Percentiles rank a stretch among this genome's conserved stretches.
phyloP scores from a whole-genome alignment of 2,329 filamentous ascomycete species.

The Colletotrichum caudatum region DNA sequence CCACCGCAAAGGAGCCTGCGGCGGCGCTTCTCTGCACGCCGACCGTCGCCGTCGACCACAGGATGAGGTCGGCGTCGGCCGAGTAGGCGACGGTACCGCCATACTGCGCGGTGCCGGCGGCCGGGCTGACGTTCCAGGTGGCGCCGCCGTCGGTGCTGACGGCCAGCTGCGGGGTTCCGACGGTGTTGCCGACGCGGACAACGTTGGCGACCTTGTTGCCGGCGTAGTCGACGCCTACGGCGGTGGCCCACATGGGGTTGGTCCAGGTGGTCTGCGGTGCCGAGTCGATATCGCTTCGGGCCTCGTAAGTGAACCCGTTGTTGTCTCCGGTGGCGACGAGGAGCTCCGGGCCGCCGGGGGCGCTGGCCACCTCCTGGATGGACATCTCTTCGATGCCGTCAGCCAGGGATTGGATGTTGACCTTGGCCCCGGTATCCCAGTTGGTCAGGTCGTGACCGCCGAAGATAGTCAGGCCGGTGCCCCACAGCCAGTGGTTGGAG shows the following conservation, averaged over 20 bases:
- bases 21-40: slow-evolving; percentile 58
- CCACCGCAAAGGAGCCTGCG: slow-evolving; percentile 56
- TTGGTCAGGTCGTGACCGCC: slow-evolving; percentile 66
- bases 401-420: slow-evolving; percentile 64
- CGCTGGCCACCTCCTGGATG: slow-evolving; percentile 62
- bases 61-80: slow-evolving; percentile 62
- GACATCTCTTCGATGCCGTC: slow-evolving; percentile 68
- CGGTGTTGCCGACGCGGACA: slow-evolving; percentile 62
- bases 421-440: slow-evolving; percentile 59
- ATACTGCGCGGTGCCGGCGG: slow-evolving; percentile 56
- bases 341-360: slow-evolving; percentile 63
- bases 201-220: slow-evolving; percentile 60
- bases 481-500: slow-evolving; percentile 71
- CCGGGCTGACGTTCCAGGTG: slow-evolving; percentile 62
- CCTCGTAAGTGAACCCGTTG: slow-evolving; percentile 63
- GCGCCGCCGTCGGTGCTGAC: slow-evolving; percentile 63
- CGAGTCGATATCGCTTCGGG: slow-evolving; percentile 52
- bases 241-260: slow-evolving; percentile 59
- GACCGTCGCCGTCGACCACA: slow-evolving; percentile 59
- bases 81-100: slow-evolving; percentile 63
- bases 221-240: slow-evolving; percentile 62
- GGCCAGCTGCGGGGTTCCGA: slow-evolving; percentile 59
- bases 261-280: slow-evolving; percentile 60
- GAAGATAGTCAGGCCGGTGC: slow-evolving; percentile 66
- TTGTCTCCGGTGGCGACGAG: slow-evolving; percentile 65